Percentiles rank a stretch among this genome's conserved stretches.
These are phyloP conservation scores for Myxozyma geophila DNA, from an alignment of 805 yeast genomes.

Conservation along the genomic window DNA sequence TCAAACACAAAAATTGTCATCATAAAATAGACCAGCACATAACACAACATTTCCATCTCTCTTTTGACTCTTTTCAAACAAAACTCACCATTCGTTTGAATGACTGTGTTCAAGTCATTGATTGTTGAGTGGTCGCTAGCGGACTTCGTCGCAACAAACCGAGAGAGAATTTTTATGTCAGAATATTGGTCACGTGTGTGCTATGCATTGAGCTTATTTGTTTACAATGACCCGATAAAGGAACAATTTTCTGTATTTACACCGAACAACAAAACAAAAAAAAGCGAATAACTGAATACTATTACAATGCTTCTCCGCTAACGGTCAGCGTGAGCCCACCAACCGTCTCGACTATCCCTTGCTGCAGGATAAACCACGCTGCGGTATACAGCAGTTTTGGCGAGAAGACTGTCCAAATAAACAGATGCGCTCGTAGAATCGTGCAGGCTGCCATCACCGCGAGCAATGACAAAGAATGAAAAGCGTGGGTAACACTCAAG, in stretches of 20 bases:
- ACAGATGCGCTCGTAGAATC: conserved; percentile 78
- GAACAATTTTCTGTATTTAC: too few relatives aligned
- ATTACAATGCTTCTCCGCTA: conserved; percentile 14
- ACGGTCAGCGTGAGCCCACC: conserved; percentile 8
- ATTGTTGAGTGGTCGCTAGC: neutral
- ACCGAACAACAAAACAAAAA: neutral
- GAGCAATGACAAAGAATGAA: conserved; percentile 63
- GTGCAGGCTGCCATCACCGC: conserved; percentile 71
- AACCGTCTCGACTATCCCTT: conserved; percentile 23
- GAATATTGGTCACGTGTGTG: too few relatives aligned
- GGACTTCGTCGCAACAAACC: too few relatives aligned
- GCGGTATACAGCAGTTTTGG: conserved; percentile 84
- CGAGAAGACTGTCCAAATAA: conserved; percentile 97
- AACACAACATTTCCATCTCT: neutral
- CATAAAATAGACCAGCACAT: conserved; percentile 7
- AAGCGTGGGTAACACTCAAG: conserved; percentile 50
- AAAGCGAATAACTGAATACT: neutral
- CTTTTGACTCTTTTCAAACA: neutral
- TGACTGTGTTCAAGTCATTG: neutral
- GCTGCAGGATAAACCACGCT: conserved; percentile 59
- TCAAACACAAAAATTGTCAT: conserved; percentile 30
- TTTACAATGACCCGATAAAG: too few relatives aligned
- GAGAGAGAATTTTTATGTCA: too few relatives aligned
- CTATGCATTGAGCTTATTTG: too few relatives aligned
- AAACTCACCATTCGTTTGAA: neutral